Conservation (phyloP, 2,329 filamentous ascomycete genomes). For the Ophiostoma populinum region DNA sequence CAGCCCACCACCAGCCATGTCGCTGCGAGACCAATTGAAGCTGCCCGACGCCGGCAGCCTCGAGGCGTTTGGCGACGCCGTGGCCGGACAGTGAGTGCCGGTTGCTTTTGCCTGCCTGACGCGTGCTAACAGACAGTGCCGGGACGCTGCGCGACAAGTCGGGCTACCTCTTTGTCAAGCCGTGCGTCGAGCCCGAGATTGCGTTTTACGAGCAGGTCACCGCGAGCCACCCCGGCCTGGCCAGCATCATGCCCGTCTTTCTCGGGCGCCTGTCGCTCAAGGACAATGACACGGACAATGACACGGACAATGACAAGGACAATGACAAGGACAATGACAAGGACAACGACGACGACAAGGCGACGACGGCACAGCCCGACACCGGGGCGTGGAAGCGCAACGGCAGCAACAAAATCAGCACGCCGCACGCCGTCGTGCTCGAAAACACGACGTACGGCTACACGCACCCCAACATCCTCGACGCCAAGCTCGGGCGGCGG, state of each 20-base stretch:
- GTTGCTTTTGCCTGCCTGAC: not conserved
- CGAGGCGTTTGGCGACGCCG: conserved; percentile 54
- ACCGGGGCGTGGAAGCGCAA: conserved; percentile 28
- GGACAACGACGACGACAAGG: not conserved
- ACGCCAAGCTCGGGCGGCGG: conserved; percentile 75
- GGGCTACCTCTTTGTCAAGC: conserved; percentile 83
- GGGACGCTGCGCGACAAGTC: conserved; percentile 74
- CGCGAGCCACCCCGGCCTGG: conserved; percentile 52
- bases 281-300: conserved; percentile 29
- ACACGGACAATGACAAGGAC: conserved; percentile 8
- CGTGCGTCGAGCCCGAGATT: conserved; percentile 72
- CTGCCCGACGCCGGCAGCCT: conserved; percentile 44
- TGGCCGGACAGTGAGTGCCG: conserved; percentile 63
- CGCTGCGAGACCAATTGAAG: conserved; percentile 25
- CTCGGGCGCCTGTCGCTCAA: conserved; percentile 58
- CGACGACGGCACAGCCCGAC: conserved; percentile 9
- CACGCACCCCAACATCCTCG: conserved; percentile 71
- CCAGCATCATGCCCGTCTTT: conserved; percentile 67
- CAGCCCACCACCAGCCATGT: conserved; percentile 10
- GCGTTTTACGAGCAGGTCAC: conserved; percentile 69
- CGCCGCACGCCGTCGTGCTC: conserved; percentile 65
- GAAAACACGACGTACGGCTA: conserved; percentile 74
- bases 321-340: conserved; percentile 8
- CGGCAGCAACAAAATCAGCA: conserved; percentile 46
- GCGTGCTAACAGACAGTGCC: conserved; percentile 46